phyloP scores from a whole-genome alignment of 2,329 filamentous ascomycete species.

The Fusarium tupiense region DNA sequence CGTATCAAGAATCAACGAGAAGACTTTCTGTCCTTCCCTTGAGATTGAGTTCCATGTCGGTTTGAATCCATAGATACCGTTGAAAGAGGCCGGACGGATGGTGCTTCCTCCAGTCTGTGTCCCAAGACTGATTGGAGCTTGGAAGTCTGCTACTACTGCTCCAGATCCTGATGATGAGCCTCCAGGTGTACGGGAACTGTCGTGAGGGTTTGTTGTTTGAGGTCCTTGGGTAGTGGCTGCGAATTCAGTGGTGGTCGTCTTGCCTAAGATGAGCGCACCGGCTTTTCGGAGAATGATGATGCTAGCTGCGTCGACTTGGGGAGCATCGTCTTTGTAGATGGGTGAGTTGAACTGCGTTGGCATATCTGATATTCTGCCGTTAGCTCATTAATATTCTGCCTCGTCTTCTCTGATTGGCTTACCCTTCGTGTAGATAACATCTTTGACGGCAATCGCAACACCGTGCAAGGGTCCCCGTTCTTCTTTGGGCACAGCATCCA shows the following conservation, averaged over 20 bases:
- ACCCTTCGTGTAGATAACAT: constrained; percentile 26
- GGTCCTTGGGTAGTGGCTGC: constrained; percentile 60
- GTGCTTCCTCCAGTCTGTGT: constrained; percentile 71
- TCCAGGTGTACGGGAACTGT: constrained; percentile 68
- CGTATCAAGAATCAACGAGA: constrained; percentile 60
- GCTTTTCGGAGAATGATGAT: constrained; percentile 63
- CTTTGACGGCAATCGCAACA: constrained; percentile 20
- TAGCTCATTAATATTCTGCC: accelerated
- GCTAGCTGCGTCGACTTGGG: constrained; percentile 60
- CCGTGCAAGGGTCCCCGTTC: constrained; percentile 10
- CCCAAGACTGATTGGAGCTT: constrained; percentile 65
- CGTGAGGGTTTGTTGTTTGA: constrained; percentile 68
- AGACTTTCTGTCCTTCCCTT: constrained; percentile 5
- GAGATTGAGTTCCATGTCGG: constrained; percentile 31
- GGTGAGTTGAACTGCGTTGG: constrained; percentile 64
- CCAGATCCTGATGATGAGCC: constrained; percentile 73
- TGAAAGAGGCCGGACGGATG: constrained; percentile 69
- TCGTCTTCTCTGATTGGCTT: not conserved
- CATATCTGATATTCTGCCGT: constrained; percentile 53
- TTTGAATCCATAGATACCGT: constrained; percentile 55
- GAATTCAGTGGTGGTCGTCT: constrained; percentile 60
- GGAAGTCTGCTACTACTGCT: constrained; percentile 70
- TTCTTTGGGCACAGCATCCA: not conserved
- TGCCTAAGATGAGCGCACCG: constrained; percentile 62
- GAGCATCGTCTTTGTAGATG: constrained; percentile 58